phyloP scores from a whole-genome alignment of 441 rosid species.

The Croton setiger region DNA sequence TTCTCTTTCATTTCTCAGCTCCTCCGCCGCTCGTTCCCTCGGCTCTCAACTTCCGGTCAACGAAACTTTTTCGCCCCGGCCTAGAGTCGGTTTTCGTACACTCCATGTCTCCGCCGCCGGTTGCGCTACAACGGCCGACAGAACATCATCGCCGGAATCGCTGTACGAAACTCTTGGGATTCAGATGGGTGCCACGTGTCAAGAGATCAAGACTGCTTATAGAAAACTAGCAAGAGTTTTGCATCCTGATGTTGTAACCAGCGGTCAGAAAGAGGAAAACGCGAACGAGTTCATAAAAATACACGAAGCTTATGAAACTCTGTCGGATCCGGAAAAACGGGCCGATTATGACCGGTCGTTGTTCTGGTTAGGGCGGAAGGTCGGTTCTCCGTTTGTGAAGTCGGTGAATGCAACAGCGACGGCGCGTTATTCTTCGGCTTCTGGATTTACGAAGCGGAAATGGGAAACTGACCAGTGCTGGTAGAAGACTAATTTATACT shows the following conservation, averaged over 20 bases:
- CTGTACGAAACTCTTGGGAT: constrained; percentile 57
- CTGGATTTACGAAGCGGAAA: constrained; percentile 31
- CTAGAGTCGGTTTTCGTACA: constrained; percentile 32
- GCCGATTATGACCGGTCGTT: constrained; percentile 29
- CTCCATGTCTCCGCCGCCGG: constrained; percentile 33
- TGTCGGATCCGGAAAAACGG: constrained; percentile 29
- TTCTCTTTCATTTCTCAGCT: constrained; percentile 16
- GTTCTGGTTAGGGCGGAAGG: constrained; percentile 19
- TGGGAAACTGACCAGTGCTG: constrained; percentile 76
- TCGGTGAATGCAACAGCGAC: constrained; percentile 19
- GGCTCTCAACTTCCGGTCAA: constrained; percentile 16
- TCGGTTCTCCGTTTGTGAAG: constrained; percentile 24
- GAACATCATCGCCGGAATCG: constrained; percentile 28
- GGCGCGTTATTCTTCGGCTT: constrained; percentile 9
- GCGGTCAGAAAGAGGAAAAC: constrained; percentile 16
- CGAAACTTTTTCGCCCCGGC: constrained; percentile 7
- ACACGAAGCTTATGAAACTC: constrained; percentile 30
- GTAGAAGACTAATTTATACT: constrained; percentile 22
- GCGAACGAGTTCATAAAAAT: constrained; percentile 34
- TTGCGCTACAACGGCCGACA: constrained; percentile 41
- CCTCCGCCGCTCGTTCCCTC: constrained; percentile 19
- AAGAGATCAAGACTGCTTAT: constrained; percentile 67
- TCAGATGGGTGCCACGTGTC: constrained; percentile 46
- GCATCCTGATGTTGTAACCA: constrained; percentile 55
- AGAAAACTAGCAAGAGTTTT: constrained; percentile 51